Base-by-base conservation (phyloP, 2,329 filamentous ascomycete genomes). In the Lecanicillium sp. region DNA sequence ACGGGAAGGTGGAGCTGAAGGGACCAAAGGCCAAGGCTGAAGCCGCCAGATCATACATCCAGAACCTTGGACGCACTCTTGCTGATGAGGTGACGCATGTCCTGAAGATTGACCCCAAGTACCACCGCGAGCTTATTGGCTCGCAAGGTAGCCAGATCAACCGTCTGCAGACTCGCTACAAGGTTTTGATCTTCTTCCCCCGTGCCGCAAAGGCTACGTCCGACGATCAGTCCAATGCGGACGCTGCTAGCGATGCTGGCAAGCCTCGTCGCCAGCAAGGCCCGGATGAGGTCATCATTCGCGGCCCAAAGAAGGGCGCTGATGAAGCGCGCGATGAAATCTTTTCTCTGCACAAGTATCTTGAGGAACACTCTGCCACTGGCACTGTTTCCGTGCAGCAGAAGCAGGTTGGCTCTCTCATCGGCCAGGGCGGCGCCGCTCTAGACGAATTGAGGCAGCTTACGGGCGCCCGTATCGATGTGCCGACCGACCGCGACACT, bases 1-100 rank as follows among this genome's bases (percentile, higher is more conserved):
- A 96, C 52, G 92, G 92, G 49, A 89, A 89, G 64, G 87, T 97
- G 36, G 87, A 95, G 62, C 79, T 98, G 51, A 96, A 94, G 70
- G 92, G 94, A 18, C 90, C 92, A 36, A 87, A 94, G 66, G 87
- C 87, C 36, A 97, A 97, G 72, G 87, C 89, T 2, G 88, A 95
- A 59, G 79, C 80, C 36, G 87, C 87, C 47, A 92, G 85, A 61
- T 68, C 80, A 29, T 81, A 95, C 55, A 96, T 98, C 49, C 69
- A 81, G 46, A 74, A 79, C 29, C 68, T 96, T 48, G 82, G 77
- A 29, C 87, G 84, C 59, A 85, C 85, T 57, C 76, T 94, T 52
- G 88, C 94, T 38, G 92, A 98, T 53, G 92, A 98, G 67, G 80
- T 84, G 5, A 94, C 83, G 2, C 82, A 94, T 59, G 69, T 79